Evolutionary conservation across 805 yeast genomes (phyloP), one percentile per base, ranked within the genome.

Genomic region (Candida awuae): DNA sequence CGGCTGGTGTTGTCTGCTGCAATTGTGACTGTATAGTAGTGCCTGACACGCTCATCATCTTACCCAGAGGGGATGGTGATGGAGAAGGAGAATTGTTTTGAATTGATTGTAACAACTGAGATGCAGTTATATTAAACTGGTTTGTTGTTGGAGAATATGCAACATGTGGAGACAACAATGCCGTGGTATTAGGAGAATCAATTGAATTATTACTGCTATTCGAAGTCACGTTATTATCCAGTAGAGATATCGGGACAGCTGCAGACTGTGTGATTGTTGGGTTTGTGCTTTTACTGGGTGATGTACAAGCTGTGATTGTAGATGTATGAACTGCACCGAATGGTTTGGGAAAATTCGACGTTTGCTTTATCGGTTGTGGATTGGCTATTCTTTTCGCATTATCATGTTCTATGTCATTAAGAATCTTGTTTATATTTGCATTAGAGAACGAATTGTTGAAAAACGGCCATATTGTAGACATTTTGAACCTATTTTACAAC

Each of bases 401-500:
- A 34, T 61, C 65, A 21, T 54, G 45, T 26, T 62, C 67, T 13
- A 62, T 62, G 43, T 62, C 65, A n/a, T 55, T 54, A 29, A 62
- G 47, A 16, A 62, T 59, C 46, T 52, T 55, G 44, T 61, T 58
- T 27, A 62, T 62, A 16, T 56, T 51, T 17, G 63, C 66, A 49
- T 61, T 62, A 19, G 65, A 59, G 23, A 60, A 57, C 6, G 65
- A 55, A 18, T 55, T 47, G 43, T 62, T 60, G 51, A 61, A 62
- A 44, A 62, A 62, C 7, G 67, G 66, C 67, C 67, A 62, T 38
- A 62, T 61, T 36, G 61, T 58, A 32, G 64, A 59, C 63, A 61
- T 59, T 22, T 8, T 38, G 22, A n/a, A n/a, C n/a, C n/a, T n/a
- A n/a, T n/a, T n/a, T n/a, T n/a, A n/a, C n/a, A n/a, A n/a, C n/a